phyloP scores from a whole-genome alignment of 768 basidiomycete genomes.

The Lactifluus volemus region DNA sequence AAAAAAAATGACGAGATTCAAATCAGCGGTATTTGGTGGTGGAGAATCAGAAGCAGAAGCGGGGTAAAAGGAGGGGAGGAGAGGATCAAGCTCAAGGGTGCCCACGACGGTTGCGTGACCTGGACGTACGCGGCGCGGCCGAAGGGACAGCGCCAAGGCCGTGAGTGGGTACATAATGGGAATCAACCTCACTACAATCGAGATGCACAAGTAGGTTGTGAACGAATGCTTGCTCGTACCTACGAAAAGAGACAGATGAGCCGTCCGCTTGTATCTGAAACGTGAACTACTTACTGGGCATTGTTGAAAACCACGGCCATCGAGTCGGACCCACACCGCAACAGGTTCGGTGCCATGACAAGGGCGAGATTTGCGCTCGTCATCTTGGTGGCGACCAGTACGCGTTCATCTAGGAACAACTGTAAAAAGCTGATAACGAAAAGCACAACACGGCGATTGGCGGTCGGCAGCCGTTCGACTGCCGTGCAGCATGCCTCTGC shows the following conservation, averaged over 20 bases:
- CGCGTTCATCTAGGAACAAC: slow-evolving; percentile 73
- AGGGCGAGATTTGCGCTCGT: slow-evolving; percentile 80
- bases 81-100: background rate
- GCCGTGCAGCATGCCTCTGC: slow-evolving; percentile 65
- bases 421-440: slow-evolving; percentile 90
- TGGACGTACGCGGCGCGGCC: slow-evolving; percentile 40
- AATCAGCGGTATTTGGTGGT: background rate
- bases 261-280: background rate
- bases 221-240: slow-evolving; percentile 82
- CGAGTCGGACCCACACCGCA: slow-evolving; percentile 81
- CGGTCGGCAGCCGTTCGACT: slow-evolving; percentile 69
- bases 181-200: slow-evolving; percentile 65
- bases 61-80: background rate
- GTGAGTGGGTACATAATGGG: slow-evolving; percentile 68
- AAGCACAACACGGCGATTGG: slow-evolving; percentile 77
- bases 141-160: slow-evolving; percentile 57
- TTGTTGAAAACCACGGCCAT: slow-evolving; percentile 88
- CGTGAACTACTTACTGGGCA: slow-evolving; percentile 55
- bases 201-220: slow-evolving; percentile 77
- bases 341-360: slow-evolving; percentile 86
- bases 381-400: slow-evolving; percentile 76
- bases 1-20: background rate
- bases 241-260: background rate
- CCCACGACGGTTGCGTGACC: slow-evolving; percentile 45
- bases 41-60: background rate